phyloP scores from a whole-genome alignment of 768 basidiomycete species.

The Candolleomyces eurysporus region DNA sequence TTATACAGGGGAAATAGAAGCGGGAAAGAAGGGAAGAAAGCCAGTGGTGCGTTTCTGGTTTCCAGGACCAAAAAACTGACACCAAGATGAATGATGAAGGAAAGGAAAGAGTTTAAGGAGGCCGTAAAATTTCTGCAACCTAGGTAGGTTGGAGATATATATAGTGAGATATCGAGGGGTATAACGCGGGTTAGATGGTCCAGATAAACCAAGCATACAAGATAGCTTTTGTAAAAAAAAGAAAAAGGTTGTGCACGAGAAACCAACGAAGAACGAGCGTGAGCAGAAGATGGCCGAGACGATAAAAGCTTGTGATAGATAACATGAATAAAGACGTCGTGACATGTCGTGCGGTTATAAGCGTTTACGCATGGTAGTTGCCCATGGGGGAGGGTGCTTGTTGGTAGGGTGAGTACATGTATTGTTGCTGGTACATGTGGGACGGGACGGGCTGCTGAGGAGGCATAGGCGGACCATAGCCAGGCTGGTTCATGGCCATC shows the following conservation, averaged over 20 bases:
- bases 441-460: constrained; percentile 49
- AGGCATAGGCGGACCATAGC: constrained; percentile 61
- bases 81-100: background rate
- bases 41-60: constrained; percentile 11
- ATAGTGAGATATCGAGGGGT: constrained; percentile 24
- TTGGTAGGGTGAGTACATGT: constrained; percentile 85
- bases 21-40: constrained; percentile 23
- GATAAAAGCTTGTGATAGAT: constrained; percentile 22
- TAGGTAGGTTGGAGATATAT: constrained; percentile 17
- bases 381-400: constrained; percentile 68
- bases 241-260: constrained; percentile 20
- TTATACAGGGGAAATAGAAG: constrained; percentile 43
- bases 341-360: constrained; percentile 33
- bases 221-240: constrained; percentile 21
- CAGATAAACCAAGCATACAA: constrained; percentile 35
- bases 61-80: constrained; percentile 31
- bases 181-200: constrained; percentile 24
- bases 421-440: constrained; percentile 67
- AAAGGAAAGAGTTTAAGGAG: constrained; percentile 16
- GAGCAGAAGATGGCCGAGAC: constrained; percentile 18
- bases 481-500: constrained; percentile 63
- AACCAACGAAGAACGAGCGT: constrained; percentile 26
- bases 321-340: constrained; percentile 38
- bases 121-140: constrained; percentile 26
- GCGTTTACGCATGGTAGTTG: constrained; percentile 61